A percentile compares a stretch with the other conserved stretches of the same genome.
Evolutionary conservation across 148 eudicot genomes (phyloP).

Genomic region (Euryodendron excelsum): DNA sequence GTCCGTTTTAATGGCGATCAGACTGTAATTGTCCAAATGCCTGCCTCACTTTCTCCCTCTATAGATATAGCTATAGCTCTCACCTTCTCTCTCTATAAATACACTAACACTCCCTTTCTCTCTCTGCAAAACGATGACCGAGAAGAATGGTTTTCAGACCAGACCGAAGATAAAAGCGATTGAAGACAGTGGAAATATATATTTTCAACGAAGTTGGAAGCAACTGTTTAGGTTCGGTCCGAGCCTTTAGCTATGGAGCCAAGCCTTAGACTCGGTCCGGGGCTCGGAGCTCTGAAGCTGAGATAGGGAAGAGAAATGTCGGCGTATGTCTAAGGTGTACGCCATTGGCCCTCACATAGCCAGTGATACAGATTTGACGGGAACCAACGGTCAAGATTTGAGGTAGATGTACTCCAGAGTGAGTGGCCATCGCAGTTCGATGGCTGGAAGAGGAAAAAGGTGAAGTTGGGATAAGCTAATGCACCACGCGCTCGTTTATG

Average conservation of each 20-base stretch:
- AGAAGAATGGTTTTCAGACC: slow-evolving; percentile 17
- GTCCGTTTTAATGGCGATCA: slow-evolving; percentile 29
- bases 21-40: slow-evolving; percentile 17
- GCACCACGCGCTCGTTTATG: background rate
- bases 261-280: slow-evolving; percentile 1
- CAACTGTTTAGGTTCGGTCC: slow-evolving; percentile 13
- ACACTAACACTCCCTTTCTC: slow-evolving; percentile 5
- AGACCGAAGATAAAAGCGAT: slow-evolving; percentile 32
- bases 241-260: slow-evolving; percentile 9
- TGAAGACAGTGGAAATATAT: slow-evolving; percentile 11
- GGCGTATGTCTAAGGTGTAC: slow-evolving; percentile 8
- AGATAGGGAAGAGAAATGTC: background rate
- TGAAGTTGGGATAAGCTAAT: background rate
- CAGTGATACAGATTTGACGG: background rate
- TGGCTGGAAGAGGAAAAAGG: background rate
- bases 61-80: background rate
- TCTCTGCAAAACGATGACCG: slow-evolving; percentile 12
- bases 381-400: slow-evolving; percentile 9
- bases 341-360: background rate
- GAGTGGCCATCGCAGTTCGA: background rate
- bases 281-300: slow-evolving; percentile 11
- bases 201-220: slow-evolving; percentile 14
- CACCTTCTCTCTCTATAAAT: slow-evolving; percentile 6
- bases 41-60: slow-evolving; percentile 20
- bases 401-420: background rate